phyloP scores from a whole-genome alignment of 345 rosid genomes.

The Eucalyptus erythrocorys region DNA sequence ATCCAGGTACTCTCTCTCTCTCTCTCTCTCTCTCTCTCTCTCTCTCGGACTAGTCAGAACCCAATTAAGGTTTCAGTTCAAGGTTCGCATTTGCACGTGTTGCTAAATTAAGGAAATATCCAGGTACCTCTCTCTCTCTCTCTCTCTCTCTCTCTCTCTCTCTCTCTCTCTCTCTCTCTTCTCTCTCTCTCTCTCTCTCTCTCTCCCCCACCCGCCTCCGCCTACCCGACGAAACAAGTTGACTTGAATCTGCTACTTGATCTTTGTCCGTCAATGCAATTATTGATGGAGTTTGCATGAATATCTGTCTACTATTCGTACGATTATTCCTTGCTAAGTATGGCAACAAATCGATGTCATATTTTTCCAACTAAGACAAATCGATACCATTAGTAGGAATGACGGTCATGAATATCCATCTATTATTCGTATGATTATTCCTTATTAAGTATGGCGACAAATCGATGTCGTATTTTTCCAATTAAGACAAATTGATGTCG shows the following conservation, averaged over 20 bases:
- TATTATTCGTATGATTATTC: not conserved
- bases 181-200: too few species aligned
- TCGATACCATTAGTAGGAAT: too few species aligned
- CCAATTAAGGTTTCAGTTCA: not conserved
- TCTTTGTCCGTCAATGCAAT: not conserved
- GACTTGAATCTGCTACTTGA: not conserved
- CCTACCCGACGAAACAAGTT: not conserved
- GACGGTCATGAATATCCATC: not conserved
- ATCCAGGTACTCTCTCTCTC: not conserved
- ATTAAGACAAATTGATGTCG: too few species aligned
- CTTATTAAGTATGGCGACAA: too few species aligned
- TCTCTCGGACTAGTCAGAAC: not conserved
- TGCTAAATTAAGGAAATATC: not conserved
- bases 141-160: not conserved
- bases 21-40: not conserved
- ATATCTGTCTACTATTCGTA: not conserved
- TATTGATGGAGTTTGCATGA: not conserved
- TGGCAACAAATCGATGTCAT: not conserved
- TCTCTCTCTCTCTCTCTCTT: too few species aligned
- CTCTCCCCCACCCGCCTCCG: too few species aligned
- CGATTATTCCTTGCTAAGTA: not conserved
- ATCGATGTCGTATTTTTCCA: not conserved
- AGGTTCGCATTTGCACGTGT: not conserved
- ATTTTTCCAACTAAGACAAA: not conserved
- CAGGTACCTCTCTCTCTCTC: not conserved